These are phyloP conservation scores for Lachancea mirantina DNA, from an alignment of 805 yeast genomes.

Conservation along the genomic window DNA sequence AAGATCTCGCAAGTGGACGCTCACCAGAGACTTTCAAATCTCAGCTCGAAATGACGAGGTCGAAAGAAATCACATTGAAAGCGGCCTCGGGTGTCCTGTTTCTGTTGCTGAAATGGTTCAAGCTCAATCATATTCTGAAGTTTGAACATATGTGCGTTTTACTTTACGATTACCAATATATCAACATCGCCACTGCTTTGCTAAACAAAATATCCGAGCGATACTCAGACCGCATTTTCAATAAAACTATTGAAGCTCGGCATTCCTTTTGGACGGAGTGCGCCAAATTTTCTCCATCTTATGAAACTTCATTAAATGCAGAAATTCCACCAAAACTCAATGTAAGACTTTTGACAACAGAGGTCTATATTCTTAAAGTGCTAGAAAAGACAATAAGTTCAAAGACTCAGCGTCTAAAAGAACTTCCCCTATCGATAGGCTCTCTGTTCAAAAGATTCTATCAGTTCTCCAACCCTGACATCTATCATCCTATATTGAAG, in stretches of 20 bases:
- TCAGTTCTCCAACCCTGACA: conserved; percentile 50
- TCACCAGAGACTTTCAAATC: conserved; percentile 13
- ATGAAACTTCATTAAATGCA: conserved; percentile 5
- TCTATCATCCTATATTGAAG: conserved; percentile 65
- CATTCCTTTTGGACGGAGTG: conserved; percentile 27
- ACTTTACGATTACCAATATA: conserved; percentile 63
- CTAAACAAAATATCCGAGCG: conserved; percentile 23
- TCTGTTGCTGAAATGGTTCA: conserved; percentile 67
- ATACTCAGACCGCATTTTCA: conserved; percentile 28
- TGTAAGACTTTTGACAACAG: conserved; percentile 11
- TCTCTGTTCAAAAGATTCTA: conserved; percentile 34
- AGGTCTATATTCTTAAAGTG: conserved; percentile 36
- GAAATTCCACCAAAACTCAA: conserved; percentile 2
- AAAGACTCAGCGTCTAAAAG: conserved; percentile 58
- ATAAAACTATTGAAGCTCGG: conserved; percentile 15
- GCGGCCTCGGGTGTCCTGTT: conserved; percentile 48
- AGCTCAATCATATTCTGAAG: conserved; percentile 68
- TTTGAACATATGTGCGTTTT: conserved; percentile 66
- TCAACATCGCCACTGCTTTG: conserved; percentile 23
- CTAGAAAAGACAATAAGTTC: conserved; percentile 53
- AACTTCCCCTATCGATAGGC: conserved; percentile 29
- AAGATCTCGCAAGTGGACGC: conserved; percentile 11
- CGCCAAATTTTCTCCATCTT: conserved; percentile 14
- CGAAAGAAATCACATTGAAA: conserved; percentile 58
- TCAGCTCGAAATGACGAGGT: conserved; percentile 46